Percentiles rank a stretch among this genome's conserved stretches.
Evolutionary conservation across 768 basidiomycete genomes (phyloP).

Genomic region (Trametopsis cervina): DNA sequence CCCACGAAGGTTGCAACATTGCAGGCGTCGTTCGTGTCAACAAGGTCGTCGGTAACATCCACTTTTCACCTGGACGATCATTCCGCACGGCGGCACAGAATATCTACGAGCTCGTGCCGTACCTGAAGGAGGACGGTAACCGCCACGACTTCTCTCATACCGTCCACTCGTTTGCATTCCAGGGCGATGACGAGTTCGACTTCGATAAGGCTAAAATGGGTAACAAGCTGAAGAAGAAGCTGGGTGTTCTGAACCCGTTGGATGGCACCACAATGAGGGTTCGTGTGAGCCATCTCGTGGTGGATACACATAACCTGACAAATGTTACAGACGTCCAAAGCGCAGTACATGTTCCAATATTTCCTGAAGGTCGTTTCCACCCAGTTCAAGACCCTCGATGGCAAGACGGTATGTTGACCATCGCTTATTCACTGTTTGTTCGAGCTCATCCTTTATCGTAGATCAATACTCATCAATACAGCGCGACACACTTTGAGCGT

Average conservation of each 20-base stretch:
- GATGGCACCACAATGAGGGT: constrained; percentile 58
- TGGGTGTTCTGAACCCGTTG: constrained; percentile 79
- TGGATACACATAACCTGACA: constrained; percentile 4
- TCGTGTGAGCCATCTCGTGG: not conserved
- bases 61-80: constrained; percentile 90
- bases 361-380: constrained; percentile 99
- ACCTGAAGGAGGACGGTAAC: constrained; percentile 81
- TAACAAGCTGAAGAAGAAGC: constrained; percentile 55
- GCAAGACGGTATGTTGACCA: constrained; percentile 44
- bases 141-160: constrained; percentile 92
- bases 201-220: constrained; percentile 55
- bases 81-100: constrained; percentile 82
- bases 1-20: constrained; percentile 91
- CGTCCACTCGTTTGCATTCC: constrained; percentile 77
- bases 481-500: constrained; percentile 92
- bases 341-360: constrained; percentile 96
- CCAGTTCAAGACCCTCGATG: constrained; percentile 80
- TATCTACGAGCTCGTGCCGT: constrained; percentile 88
- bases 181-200: constrained; percentile 78
- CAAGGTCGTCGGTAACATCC: constrained; percentile 94
- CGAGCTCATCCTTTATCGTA: constrained; percentile 19
- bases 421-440: not conserved
- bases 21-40: constrained; percentile 90
- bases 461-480: constrained; percentile 92
- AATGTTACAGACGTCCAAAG: constrained; percentile 64